Base-by-base conservation (phyloP, 306 rosid genomes). In the Prunus kanzakura region DNA sequence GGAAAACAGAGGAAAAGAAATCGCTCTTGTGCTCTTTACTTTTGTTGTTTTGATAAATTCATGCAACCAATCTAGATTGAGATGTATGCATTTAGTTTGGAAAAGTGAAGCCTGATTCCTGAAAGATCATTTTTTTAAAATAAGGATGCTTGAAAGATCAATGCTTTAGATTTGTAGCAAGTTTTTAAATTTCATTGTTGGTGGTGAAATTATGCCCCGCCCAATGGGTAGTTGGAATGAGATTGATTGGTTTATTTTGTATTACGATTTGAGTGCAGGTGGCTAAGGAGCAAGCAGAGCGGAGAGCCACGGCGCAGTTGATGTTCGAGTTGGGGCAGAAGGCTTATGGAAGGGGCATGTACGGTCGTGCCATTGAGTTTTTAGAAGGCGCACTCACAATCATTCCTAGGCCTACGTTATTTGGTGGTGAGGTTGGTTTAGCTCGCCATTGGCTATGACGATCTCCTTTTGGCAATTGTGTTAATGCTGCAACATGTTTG, bases 311-410 rank as follows among this genome's bases (percentile, higher is more conserved):
- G 1, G 97, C 98, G 3, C 90, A 95, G 81, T 76, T 92, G 84
- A 95, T 95, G 98, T 95, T 88, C 69, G 96, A 95, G 18, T 86
- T 95, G 90, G 98, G 98, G 23, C 97, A 95, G 84, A 95, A 85
- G 82, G 97, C 97, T 8, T 95, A 95, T 18, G 98, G 94, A 23
- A 92, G 79, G 69, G 98, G 98, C 52, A 90, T 82, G 88, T 95
- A 95, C 52, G 91, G 97, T 56, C 96, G 97, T 20, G 91, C 98
- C 76, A 88, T 92, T 74, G 97, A 95, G 86, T 95, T 90, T 75
- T 78, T 95, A 64, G 98, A 95, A 89, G 98, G 84, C 20, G 97
- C 98, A 15, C 97, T 95, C 14, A 95, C 98, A 13, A 92, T 95
- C 62, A 90, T 95, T 12, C 95, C 97, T 2, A 79, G 97, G 73